Conservation (phyloP, 1,284 basidiomycete species). For the Sanghuangporus sanghuang region DNA sequence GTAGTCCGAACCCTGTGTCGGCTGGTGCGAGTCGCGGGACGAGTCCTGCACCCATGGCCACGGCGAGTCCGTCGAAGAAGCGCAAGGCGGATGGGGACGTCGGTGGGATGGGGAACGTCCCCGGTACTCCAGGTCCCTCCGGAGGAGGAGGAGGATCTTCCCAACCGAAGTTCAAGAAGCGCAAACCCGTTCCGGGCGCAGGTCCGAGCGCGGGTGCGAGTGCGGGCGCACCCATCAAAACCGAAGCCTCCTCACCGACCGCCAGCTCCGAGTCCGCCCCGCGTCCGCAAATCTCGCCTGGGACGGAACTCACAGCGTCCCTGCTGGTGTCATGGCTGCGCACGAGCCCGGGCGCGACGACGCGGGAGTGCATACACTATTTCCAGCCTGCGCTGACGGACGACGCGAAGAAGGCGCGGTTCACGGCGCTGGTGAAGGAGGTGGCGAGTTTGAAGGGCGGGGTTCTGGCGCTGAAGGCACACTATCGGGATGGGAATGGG, state of each 20-base stretch:
- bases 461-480: conserved; percentile 44
- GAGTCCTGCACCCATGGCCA: conserved; percentile 29
- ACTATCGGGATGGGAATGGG: conserved; percentile 9
- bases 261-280: conserved; percentile 31
- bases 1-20: conserved; percentile 21
- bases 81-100: conserved; percentile 61
- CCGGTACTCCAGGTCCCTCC: conserved; percentile 19
- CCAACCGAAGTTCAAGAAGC: conserved; percentile 58
- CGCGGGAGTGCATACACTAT: conserved; percentile 70
- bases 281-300: conserved; percentile 29
- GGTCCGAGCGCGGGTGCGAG: conserved; percentile 1
- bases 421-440: conserved; percentile 72
- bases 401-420: conserved; percentile 61
- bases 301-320: conserved; percentile 46
- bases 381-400: conserved; percentile 70
- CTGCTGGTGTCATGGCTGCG: conserved; percentile 72
- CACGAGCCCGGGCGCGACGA: conserved; percentile 56
- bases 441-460: conserved; percentile 67
- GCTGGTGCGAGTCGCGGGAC: conserved; percentile 23
- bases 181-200: conserved; percentile 43
- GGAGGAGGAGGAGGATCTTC: conserved; percentile 19
- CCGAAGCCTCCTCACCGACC: not conserved
- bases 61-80: conserved; percentile 38
- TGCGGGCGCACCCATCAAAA: not conserved
- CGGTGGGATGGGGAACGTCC: conserved; percentile 24